Base-by-base conservation (phyloP, 768 basidiomycete genomes). In the Russula brevipes region DNA sequence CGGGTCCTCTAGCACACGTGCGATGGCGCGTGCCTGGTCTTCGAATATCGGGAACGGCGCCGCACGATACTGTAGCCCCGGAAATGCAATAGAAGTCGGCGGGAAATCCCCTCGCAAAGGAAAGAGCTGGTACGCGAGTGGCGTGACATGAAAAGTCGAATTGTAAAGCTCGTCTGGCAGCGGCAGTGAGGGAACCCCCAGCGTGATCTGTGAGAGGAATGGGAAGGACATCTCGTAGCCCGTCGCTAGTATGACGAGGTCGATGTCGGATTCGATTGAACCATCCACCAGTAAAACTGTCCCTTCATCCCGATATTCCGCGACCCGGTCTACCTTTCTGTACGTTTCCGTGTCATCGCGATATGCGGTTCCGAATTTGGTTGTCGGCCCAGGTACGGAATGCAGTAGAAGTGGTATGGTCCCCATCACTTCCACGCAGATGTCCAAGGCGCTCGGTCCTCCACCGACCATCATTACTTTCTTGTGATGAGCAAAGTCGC, bases 31-130 rank as follows among this genome's bases (percentile, higher is more conserved):
- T 0, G 87, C 86, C 73, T 96, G 94, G 0, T 83, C 83, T 72
- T 97, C 91, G 52, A 87, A 78, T 0, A 93, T 69, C 1, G 91
- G 92, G 61, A 95, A 81, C 3, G 93, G 94, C 0, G 80, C 80
- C 30, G 91, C 83, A 42, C 77, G 75, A 33, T 78, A 70, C 1
- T 78, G 77, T 11, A 91, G 80, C 3, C 88, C 83, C 55, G 88
- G 75, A 72, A 93, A 90, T 10, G 83, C 87, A 45, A 91, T 69
- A 5, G 80, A 80, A 1, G 77, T 70, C 1, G 78, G 75, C 1
- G 78, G 85, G 69, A 76, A 80, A 49, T 68, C 61, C 41, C 68
- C 61, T 49, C 78, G 79, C 17, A 91, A 66, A 0, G 90, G 90
- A 69, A 91, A 88, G 7, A 92, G 63, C 59, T 90, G 83, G 67